These are phyloP conservation scores for Phalaenopsis hybrid DNA, from an alignment of 116 monocot species.

Conservation along the genomic window DNA sequence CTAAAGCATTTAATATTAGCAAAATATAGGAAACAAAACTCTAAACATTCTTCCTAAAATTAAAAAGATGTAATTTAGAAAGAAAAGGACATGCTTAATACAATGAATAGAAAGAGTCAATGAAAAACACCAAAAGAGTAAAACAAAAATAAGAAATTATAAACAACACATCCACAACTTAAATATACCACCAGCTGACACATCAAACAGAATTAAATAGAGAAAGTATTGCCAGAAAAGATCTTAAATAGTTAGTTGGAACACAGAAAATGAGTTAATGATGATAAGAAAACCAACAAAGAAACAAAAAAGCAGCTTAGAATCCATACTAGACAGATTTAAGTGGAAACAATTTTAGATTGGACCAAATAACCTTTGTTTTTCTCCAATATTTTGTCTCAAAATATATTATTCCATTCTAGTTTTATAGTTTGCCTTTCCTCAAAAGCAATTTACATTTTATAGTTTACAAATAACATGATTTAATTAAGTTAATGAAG, in stretches of 20 bases:
- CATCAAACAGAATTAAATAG: neutral
- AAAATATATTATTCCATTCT: neutral
- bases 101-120: neutral
- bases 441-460: neutral
- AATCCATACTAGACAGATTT: neutral
- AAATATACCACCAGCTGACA: neutral
- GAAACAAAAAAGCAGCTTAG: neutral
- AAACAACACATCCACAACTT: neutral
- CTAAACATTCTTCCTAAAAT: neutral
- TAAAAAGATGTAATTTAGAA: neutral
- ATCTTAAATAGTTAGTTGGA: neutral
- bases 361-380: neutral
- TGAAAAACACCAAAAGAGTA: neutral
- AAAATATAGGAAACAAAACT: neutral
- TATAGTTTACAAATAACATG: neutral
- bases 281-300: neutral
- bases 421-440: neutral
- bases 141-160: neutral
- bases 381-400: neutral
- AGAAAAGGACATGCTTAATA: neutral
- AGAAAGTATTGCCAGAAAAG: neutral
- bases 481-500: neutral
- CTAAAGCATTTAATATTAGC: neutral
- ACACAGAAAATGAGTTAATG: neutral
- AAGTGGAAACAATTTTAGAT: neutral